Conservation (phyloP, 1,284 basidiomycete genomes). For the Tilletia horrida region DNA sequence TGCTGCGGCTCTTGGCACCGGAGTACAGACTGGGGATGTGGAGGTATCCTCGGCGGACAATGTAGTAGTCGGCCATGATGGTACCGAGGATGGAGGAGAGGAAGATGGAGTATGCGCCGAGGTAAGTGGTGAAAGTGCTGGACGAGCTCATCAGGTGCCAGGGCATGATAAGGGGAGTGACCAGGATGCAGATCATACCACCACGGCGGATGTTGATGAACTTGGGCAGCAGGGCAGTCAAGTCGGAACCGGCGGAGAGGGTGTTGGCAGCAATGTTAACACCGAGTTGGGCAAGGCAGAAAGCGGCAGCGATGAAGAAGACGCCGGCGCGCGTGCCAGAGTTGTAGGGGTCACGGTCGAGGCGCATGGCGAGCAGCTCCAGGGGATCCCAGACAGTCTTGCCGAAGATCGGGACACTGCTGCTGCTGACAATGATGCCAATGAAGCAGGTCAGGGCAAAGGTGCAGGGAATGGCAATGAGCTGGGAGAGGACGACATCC, state of each 20-base stretch:
- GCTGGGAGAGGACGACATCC: constrained; percentile 35
- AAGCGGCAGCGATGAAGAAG: constrained; percentile 71
- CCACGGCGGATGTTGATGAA: constrained; percentile 83
- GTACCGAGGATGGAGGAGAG: constrained; percentile 55
- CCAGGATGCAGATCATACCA: constrained; percentile 72
- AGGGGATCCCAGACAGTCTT: constrained; percentile 76
- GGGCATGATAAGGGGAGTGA: constrained; percentile 61
- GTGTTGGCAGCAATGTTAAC: constrained; percentile 74
- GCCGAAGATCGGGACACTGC: constrained; percentile 72
- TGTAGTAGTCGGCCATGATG: constrained; percentile 66
- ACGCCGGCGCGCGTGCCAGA: constrained; percentile 55
- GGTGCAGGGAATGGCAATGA: constrained; percentile 65
- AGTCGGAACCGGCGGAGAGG: constrained; percentile 77
- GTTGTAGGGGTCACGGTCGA: constrained; percentile 67
- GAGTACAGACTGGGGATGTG: constrained; percentile 71
- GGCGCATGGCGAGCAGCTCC: constrained; percentile 67
- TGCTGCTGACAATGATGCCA: constrained; percentile 77
- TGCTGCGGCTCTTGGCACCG: constrained; percentile 23
- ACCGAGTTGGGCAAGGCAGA: constrained; percentile 68
- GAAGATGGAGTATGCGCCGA: constrained; percentile 65
- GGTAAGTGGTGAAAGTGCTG: constrained; percentile 75
- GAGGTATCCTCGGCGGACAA: constrained; percentile 71
- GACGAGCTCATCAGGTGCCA: constrained; percentile 76
- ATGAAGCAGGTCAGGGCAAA: constrained; percentile 77
- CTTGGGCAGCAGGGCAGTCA: constrained; percentile 70